A percentile compares a stretch with the other conserved stretches of the same genome.
These are phyloP conservation scores for Astrothelium subdiscretum DNA, from an alignment of 495 filamentous ascomycete species.

Conservation along the genomic window DNA sequence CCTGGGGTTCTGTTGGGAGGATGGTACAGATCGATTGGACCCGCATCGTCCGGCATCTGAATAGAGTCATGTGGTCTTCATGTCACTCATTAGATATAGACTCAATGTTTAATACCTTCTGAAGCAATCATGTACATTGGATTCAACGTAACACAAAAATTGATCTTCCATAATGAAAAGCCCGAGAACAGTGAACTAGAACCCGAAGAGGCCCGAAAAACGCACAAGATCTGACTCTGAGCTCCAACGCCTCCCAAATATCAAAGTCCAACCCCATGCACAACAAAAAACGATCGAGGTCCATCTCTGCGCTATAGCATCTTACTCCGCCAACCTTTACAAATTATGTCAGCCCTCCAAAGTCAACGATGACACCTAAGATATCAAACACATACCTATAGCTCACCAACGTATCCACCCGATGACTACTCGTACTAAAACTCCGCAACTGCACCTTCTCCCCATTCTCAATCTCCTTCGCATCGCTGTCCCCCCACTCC, in stretches of 20 bases:
- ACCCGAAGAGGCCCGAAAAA: not conserved
- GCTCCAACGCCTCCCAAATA: too few species aligned
- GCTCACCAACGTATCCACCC: slow-evolving; percentile 88
- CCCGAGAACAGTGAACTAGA: not conserved
- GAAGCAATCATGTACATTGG: not conserved
- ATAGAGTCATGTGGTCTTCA: not conserved
- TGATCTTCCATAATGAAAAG: not conserved
- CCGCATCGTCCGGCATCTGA: not conserved
- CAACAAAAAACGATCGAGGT: too few species aligned
- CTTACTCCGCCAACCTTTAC: not conserved
- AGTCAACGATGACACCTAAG: not conserved
- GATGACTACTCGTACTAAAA: slow-evolving; percentile 87
- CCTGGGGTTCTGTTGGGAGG: not conserved
- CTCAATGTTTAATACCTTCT: slow-evolving; percentile 1
- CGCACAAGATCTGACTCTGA: too few species aligned
- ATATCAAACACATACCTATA: slow-evolving; percentile 43
- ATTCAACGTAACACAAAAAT: not conserved
- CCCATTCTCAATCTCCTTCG: slow-evolving; percentile 91
- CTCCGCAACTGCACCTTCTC: slow-evolving; percentile 93
- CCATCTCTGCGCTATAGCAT: not conserved
- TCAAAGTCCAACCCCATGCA: too few species aligned
- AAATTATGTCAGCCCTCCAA: not conserved
- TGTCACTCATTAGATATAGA: slow-evolving; percentile 3
- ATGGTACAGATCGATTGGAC: not conserved
- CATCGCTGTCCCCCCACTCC: slow-evolving; percentile 97